phyloP scores from a whole-genome alignment of 1,284 basidiomycete genomes.

The Trichosporon ovoides region DNA sequence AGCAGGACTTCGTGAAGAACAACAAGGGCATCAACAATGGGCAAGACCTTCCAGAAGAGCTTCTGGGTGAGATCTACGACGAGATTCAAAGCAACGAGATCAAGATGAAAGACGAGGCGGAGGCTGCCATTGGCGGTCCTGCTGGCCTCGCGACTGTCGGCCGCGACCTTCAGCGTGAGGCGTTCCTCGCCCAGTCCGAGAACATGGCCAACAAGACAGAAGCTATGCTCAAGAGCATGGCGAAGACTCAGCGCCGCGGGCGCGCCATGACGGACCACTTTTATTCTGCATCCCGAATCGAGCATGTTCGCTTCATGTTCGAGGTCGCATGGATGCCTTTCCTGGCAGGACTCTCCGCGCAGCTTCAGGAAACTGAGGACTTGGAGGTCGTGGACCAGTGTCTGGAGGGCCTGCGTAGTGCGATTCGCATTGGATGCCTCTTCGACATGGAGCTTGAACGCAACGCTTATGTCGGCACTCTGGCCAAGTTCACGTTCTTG shows the following conservation, averaged over 20 bases:
- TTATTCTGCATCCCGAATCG: slow-evolving; percentile 88
- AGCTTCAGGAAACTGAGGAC: slow-evolving; percentile 87
- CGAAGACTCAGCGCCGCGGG: slow-evolving; percentile 71
- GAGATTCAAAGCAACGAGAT: slow-evolving; percentile 89
- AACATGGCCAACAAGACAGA: slow-evolving; percentile 95
- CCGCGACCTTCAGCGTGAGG: slow-evolving; percentile 85
- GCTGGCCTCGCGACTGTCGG: slow-evolving; percentile 82
- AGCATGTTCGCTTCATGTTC: slow-evolving; percentile 95
- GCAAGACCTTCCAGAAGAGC: slow-evolving; percentile 76
- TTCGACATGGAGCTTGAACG: slow-evolving; percentile 93
- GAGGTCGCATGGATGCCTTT: slow-evolving; percentile 98
- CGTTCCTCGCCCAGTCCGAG: slow-evolving; percentile 86
- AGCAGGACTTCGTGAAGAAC: slow-evolving; percentile 81
- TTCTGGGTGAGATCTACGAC: slow-evolving; percentile 71
- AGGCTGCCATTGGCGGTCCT: slow-evolving; percentile 51
- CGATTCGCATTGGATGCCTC: slow-evolving; percentile 86
- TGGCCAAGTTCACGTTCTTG: slow-evolving; percentile 94
- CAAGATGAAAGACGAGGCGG: slow-evolving; percentile 93
- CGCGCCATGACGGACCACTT: slow-evolving; percentile 69
- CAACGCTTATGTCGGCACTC: slow-evolving; percentile 94
- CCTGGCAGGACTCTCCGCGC: slow-evolving; percentile 83
- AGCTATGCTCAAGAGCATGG: slow-evolving; percentile 84
- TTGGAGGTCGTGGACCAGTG: slow-evolving; percentile 86
- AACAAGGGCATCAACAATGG: slow-evolving; percentile 92
- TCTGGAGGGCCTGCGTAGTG: slow-evolving; percentile 86